Base-by-base conservation (phyloP, 2,329 filamentous ascomycete species). In the Xylaria sp. region DNA sequence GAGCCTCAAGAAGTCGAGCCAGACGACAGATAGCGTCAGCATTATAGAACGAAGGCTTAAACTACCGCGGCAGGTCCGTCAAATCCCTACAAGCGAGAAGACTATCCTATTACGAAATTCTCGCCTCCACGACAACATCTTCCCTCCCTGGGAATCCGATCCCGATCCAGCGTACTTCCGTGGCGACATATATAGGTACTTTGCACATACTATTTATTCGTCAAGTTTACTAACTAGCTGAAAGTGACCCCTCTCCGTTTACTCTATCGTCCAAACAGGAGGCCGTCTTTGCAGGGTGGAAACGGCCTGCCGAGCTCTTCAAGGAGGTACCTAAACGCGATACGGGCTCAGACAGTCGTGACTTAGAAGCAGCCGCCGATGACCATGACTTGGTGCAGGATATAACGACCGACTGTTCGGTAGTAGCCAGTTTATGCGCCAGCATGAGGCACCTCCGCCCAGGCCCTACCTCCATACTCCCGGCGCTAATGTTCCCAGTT, bases 341-440 rank as follows among this genome's bases (percentile, higher is more conserved):
- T 36, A 24, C 50, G 1, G 58, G 24, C 50, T 47, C 61, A 21
- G 68, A 19, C 53, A 56, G 64, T 27, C 55, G 56, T 19, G 65
- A 75, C 71, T 80, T 77, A 79, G 71, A 71, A 42, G 77, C 86
- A 42, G 77, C 86, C 17, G 80, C 81, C 6, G 81, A 84, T 8
- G 85, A 87, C 14, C 89, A 92, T 69, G 95, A 99, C 79, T 86
- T 99, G 7, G 94, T 98, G 2, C 96, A 99, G 80, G 96, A 99
- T 79, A 90, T 97, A 67, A 94, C 95, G 4, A 97, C 95, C 0
- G 96, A 99, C 79, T 99, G 96, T 78, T 98, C 96, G 1, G 95
- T 99, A 3, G 95, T 99, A 32, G 96, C 96, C 17, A 98, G 96
- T 78, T 85, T 99, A 5, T 98, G 94, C 77, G 94, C 94, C 30